Evolutionary conservation across 2,329 filamentous ascomycete species (phyloP).

Genomic region (Talaromyces sp.): DNA sequence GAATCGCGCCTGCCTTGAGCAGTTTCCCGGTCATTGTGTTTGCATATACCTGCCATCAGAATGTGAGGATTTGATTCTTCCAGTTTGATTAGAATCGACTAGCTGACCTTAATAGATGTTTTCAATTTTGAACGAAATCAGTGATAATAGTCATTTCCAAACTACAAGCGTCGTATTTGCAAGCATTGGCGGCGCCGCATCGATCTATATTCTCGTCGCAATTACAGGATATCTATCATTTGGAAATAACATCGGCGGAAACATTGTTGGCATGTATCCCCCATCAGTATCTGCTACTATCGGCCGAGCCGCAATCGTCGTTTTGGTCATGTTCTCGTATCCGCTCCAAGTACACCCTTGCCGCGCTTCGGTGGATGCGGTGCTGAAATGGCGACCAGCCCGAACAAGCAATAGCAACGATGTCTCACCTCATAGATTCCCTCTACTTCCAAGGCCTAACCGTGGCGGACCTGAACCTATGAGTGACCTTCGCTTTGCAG

Average conservation of each 20-base stretch:
- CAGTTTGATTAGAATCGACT: no score
- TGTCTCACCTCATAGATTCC: conserved; percentile 42
- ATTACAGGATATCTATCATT: conserved; percentile 96
- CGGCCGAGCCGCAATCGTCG: conserved; percentile 88
- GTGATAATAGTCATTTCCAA: conserved; percentile 73
- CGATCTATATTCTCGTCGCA: conserved; percentile 84
- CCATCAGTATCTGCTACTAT: conserved; percentile 82
- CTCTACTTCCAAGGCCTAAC: conserved; percentile 37
- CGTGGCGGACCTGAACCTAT: conserved; percentile 60
- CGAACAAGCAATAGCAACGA: conserved; percentile 37
- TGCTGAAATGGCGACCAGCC: conserved; percentile 81
- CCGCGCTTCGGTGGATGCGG: conserved; percentile 88
- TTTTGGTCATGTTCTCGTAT: conserved; percentile 94
- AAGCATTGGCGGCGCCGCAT: conserved; percentile 84
- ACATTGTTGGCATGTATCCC: conserved; percentile 88
- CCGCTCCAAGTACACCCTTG: conserved; percentile 95
- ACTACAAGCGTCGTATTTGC: conserved; percentile 74
- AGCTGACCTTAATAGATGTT: conserved; percentile 69
- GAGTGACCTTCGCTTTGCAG: conserved; percentile 81
- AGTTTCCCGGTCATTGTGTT: conserved; percentile 95
- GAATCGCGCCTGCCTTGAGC: conserved; percentile 72
- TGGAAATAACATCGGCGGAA: conserved; percentile 81
- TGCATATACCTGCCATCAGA: conserved; percentile 99
- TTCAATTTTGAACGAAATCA: conserved; percentile 92
- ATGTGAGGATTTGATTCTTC: conserved; percentile 54